Percentiles rank a stretch among this genome's conserved stretches.
phyloP scores from a whole-genome alignment of 805 yeast genomes.

The Candida multigemmis region DNA sequence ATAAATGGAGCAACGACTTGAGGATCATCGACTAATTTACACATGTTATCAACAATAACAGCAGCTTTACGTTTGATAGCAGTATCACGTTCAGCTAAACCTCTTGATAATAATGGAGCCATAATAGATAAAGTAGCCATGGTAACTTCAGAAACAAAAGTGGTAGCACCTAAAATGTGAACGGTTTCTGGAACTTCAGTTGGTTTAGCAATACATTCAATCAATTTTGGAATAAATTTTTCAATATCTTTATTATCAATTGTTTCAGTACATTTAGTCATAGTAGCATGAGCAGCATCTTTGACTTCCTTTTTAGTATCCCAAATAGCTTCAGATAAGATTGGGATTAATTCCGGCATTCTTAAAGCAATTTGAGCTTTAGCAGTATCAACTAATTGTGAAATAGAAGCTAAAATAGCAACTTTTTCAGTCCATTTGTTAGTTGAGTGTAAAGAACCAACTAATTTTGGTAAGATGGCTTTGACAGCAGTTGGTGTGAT shows the following conservation, averaged over 20 bases:
- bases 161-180: slow-evolving; percentile 98
- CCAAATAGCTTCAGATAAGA: slow-evolving; percentile 99
- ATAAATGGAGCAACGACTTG: slow-evolving; percentile 99
- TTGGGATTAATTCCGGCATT: slow-evolving; percentile 99
- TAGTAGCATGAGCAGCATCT: slow-evolving; percentile 91
- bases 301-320: slow-evolving; percentile 98
- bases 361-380: slow-evolving; percentile 94
- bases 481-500: slow-evolving; percentile 92
- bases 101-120: slow-evolving; percentile 98
- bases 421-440: slow-evolving; percentile 98
- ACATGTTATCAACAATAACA: slow-evolving; percentile 99
- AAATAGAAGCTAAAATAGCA: slow-evolving; percentile 76
- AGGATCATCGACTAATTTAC: slow-evolving; percentile 99
- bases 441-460: slow-evolving; percentile 56
- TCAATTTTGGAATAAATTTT: slow-evolving; percentile 96
- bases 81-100: slow-evolving; percentile 99
- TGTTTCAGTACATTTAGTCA: slow-evolving; percentile 94
- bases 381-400: slow-evolving; percentile 87
- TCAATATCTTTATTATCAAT: slow-evolving; percentile 99
- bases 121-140: slow-evolving; percentile 98
- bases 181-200: slow-evolving; percentile 98
- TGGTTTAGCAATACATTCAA: slow-evolving; percentile 95
- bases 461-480: slow-evolving; percentile 75
- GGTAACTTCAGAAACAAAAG: slow-evolving; percentile 99
- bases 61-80: slow-evolving; percentile 99